Evolutionary conservation across 495 filamentous ascomycete genomes (phyloP), one percentile per base, ranked within the genome.

Genomic region (Xylaria cubensis): DNA sequence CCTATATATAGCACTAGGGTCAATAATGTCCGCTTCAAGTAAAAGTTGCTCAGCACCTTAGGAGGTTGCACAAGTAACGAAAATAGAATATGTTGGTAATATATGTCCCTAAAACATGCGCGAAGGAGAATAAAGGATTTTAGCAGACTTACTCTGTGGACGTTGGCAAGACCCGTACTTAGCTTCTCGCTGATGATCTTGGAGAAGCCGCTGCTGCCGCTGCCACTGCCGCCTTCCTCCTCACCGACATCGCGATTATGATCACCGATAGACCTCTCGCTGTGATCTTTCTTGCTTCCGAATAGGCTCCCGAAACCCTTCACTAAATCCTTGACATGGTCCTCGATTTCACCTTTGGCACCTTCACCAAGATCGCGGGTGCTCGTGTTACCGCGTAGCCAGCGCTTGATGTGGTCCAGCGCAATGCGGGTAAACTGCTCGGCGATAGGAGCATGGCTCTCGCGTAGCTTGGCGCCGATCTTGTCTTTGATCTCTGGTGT

Each of bases 171-270:
- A 36, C 79, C 79, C 0, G 76, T 79, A 69, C 78, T 81, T 21
- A 81, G 68, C 74, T 81, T 81, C 34, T 80, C 78, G 71, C 79
- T 81, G 74, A 81, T 79, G 70, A 81, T 9, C 71, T 75, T 80
- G 61, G 76, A 79, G 69, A 81, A 81, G 17, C 79, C 79, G 10
- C 74, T 62, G 8, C 79, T 76, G 17, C 74, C 64, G 8, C 79
- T 76, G 17, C 74, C 72, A 3, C 42, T 70, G 19, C 64, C 48
- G 34, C 48, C 34, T 39, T 56, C 64, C 21, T 19, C 64, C 0
- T 72, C 74, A 13, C 51, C 55, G 2, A 26, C 76, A 26, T 71
- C 76, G 5, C 70, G 70, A 63, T 74, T 72, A 1, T 56, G 51
- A 32, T 74, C 77, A 12, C 71, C 73, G 9, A 79, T 4, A 32